These are phyloP conservation scores for Stachybotrys echinatus DNA, from an alignment of 2,329 filamentous ascomycete species.

Conservation along the genomic window DNA sequence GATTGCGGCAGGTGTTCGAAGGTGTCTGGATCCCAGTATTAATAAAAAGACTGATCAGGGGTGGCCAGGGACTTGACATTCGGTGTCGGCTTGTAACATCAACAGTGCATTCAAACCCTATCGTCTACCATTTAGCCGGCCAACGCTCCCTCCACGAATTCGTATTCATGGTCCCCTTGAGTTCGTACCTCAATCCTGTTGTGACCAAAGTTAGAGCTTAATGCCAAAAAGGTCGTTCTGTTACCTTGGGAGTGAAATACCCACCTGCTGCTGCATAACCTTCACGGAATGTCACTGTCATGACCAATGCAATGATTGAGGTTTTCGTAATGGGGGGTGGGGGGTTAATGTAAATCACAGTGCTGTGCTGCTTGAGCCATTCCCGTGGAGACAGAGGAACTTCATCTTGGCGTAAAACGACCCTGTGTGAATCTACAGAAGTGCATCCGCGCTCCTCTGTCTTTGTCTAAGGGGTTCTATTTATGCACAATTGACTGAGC, in stretches of 20 bases:
- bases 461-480: not conserved
- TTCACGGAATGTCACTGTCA: too few species aligned
- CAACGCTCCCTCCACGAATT: not conserved
- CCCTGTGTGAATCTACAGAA: not conserved
- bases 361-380: constrained; percentile 1
- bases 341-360: too few species aligned
- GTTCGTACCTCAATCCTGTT: not conserved
- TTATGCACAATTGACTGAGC: not conserved
- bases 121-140: not conserved
- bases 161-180: not conserved
- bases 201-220: not conserved
- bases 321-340: not conserved
- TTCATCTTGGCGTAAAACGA: not conserved
- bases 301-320: not conserved
- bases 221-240: not conserved
- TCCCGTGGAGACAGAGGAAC: not conserved
- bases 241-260: not conserved
- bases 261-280: not conserved
- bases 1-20: not conserved
- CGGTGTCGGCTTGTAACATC: not conserved
- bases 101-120: too few species aligned
- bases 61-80: not conserved
- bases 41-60: not conserved
- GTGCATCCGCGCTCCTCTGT: not conserved
- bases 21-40: not conserved